phyloP scores from a whole-genome alignment of 306 rosid species.

The Clitoria ternatea region DNA sequence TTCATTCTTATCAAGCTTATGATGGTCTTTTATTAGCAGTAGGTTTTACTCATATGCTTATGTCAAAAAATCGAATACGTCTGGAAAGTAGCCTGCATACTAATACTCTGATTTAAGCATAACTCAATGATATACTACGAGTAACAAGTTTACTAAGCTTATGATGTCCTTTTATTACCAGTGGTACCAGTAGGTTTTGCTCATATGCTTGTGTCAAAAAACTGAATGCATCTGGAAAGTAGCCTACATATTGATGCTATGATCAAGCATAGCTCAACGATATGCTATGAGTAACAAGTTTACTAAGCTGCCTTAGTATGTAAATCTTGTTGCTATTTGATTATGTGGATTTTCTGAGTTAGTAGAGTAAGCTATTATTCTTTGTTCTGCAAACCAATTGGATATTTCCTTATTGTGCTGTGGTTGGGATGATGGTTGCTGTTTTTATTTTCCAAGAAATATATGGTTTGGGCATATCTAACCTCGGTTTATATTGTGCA shows the following conservation, averaged over 20 bases:
- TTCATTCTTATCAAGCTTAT: neutral
- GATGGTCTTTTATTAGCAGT: neutral
- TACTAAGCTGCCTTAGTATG: neutral
- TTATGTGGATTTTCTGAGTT: neutral
- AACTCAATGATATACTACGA: neutral
- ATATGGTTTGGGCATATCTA: slow-evolving; percentile 16
- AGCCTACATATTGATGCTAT: too few species aligned
- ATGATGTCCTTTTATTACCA: too few species aligned
- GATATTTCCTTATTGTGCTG: neutral
- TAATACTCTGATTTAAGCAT: neutral
- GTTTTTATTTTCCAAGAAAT: neutral
- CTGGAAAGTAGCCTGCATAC: neutral
- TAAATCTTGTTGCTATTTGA: slow-evolving; percentile 4
- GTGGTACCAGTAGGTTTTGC: too few species aligned
- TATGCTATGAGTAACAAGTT: neutral
- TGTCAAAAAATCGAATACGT: neutral
- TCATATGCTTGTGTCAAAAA: too few species aligned
- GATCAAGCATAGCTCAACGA: too few species aligned
- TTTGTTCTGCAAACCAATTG: neutral
- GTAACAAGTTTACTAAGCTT: neutral
- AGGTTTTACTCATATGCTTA: neutral
- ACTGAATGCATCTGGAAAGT: too few species aligned
- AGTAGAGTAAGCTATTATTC: neutral
- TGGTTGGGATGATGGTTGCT: neutral
- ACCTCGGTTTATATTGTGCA: slow-evolving; percentile 26